Evolutionary conservation across 805 yeast genomes (phyloP), one percentile per base, ranked within the genome.

Genomic region (Debaryomyces tyrocola): DNA sequence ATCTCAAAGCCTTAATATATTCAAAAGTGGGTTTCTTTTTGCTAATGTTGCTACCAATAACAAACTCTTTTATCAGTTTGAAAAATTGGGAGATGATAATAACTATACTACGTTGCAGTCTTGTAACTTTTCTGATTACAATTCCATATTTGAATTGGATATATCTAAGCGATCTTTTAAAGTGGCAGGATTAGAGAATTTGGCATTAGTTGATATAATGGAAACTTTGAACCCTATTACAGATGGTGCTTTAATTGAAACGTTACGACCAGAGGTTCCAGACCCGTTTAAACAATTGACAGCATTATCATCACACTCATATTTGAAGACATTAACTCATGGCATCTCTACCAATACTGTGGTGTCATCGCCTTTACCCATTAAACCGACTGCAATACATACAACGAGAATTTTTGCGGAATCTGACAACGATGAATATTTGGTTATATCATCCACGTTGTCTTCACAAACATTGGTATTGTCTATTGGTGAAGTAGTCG

Each of bases 401-500:
- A 81, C 95, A 0, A 74, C 88, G 3, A 80, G 77, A 53, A 56
- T 77, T 4, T 56, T 64, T 2, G 52, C 63, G 1, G 61, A 62
- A 5, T 83, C 84, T 37, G 58, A 55, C 5, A 74, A 61, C 55
- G 91, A 87, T 56, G 78, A 78, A 44, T 85, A 80, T 53, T 75
- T 90, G 48, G 80, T 89, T 2, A 67, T 90, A 3, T 74, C 92
- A 0, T 69, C 75, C 0, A 38, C 62, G 2, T 79, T 84, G 53
- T 63, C 78, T 18, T 84, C 82, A 40, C 78, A 84, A 3, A 89
- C 97, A 0, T 70, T 87, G 46, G 86, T 90, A 0, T 64, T 94
- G 14, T 77, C 86, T 2, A 82, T 89, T 41, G 95, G 94, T 6
- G 96, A 87, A 52, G 82, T 80, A 0, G 88, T 88, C 2, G 90